phyloP scores from a whole-genome alignment of 805 yeast species.

The Barnettozyma californica region DNA sequence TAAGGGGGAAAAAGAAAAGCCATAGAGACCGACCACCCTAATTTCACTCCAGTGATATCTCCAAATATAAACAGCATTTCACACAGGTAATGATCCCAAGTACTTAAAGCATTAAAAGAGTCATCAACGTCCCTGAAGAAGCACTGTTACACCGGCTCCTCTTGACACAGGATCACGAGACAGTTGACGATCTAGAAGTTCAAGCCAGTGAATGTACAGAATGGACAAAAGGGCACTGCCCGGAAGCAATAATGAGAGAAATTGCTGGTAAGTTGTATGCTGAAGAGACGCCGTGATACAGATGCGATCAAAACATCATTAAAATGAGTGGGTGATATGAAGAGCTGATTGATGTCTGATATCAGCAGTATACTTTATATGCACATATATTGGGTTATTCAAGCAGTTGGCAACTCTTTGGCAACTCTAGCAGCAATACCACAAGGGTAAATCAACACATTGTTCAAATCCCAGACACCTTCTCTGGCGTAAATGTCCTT shows the following conservation, averaged over 20 bases:
- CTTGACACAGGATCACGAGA: background rate
- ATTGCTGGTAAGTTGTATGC: background rate
- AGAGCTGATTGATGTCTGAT: too few relatives aligned
- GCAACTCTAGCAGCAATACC: constrained; percentile 42
- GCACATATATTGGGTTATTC: background rate
- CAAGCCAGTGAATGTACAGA: background rate
- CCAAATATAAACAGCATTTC: too few relatives aligned
- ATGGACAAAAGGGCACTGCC: background rate
- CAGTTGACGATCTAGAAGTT: background rate
- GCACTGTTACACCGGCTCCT: background rate
- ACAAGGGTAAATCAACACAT: constrained; percentile 52
- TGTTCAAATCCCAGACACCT: constrained; percentile 75
- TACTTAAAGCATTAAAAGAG: background rate
- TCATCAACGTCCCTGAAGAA: background rate
- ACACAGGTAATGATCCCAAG: background rate
- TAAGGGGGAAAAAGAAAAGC: too few relatives aligned
- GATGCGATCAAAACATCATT: background rate
- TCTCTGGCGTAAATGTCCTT: constrained; percentile 55
- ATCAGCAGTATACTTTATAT: too few relatives aligned
- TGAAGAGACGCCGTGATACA: background rate
- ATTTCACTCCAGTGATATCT: too few relatives aligned
- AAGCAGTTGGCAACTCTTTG: constrained; percentile 19
- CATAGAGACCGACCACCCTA: too few relatives aligned
- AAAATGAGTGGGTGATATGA: background rate
- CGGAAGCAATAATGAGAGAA: background rate